Evolutionary conservation across 2,329 filamentous ascomycete species (phyloP).

Genomic region (Hirsutella thompsonii): DNA sequence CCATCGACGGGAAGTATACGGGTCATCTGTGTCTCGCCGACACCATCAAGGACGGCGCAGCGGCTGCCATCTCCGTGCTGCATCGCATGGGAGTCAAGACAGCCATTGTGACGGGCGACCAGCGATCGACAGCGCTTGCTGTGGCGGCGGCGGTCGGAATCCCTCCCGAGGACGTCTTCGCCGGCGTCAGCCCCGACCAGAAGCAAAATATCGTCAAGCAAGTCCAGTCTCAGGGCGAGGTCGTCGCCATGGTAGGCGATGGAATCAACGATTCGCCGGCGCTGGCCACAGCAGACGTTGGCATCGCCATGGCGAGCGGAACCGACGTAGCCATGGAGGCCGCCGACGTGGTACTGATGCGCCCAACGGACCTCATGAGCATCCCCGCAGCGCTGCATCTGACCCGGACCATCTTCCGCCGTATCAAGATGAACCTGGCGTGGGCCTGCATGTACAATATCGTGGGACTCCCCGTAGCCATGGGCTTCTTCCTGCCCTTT

Average conservation of each 20-base stretch:
- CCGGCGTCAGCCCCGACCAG: conserved; percentile 80
- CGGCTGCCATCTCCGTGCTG: conserved; percentile 68
- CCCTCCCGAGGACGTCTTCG: conserved; percentile 58
- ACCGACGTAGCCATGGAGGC: conserved; percentile 98
- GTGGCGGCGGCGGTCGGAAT: conserved; percentile 81
- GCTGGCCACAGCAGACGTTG: conserved; percentile 81
- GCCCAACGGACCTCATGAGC: conserved; percentile 78
- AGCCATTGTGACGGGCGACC: conserved; percentile 90
- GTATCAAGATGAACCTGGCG: conserved; percentile 85
- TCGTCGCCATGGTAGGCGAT: conserved; percentile 94
- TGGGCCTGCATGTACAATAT: conserved; percentile 94
- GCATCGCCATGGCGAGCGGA: conserved; percentile 83
- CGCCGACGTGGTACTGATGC: conserved; percentile 92
- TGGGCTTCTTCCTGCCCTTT: conserved; percentile 89
- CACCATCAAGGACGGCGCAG: conserved; percentile 79
- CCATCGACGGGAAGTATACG: conserved; percentile 69
- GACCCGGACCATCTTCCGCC: conserved; percentile 70
- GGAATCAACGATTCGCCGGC: conserved; percentile 98
- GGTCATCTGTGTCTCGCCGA: conserved; percentile 79
- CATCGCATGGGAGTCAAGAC: conserved; percentile 75
- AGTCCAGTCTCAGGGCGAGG: conserved; percentile 60
- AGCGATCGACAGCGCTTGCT: conserved; percentile 67
- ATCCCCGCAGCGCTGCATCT: conserved; percentile 81
- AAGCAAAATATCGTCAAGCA: conserved; percentile 76
- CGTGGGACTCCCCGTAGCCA: conserved; percentile 85